Evolutionary conservation across 2,329 filamentous ascomycete genomes (phyloP), one percentile per base, ranked within the genome.

Genomic region (Fusarium decemcellulare): DNA sequence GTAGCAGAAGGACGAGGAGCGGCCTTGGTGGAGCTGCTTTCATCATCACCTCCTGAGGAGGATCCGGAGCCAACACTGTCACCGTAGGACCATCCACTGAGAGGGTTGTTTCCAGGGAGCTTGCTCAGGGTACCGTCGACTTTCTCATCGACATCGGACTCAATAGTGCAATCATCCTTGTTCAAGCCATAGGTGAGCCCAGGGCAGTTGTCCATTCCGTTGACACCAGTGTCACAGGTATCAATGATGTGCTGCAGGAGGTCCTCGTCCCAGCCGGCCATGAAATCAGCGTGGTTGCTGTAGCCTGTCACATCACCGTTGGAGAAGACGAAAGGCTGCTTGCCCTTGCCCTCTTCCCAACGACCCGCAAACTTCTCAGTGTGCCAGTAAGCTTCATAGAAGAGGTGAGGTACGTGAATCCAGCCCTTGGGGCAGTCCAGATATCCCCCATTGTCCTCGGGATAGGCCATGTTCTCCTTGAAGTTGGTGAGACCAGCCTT

Each of bases 281-380:
- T 79, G 81, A 94, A 94, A 78, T 94, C 92, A 50, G 85, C 91
- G 79, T 94, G 92, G 64, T 86, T 86, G 72, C 88, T 88, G 81
- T 88, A 93, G 59, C 92, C 92, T 11, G 92, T 92, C 18, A 85
- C 82, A 61, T 94, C 91, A 46, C 91, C 91, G 74, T 90, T 90
- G 68, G 91, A 83, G 44, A 92, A 87, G 57, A 93, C 88, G 73
- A 93, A 93, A 11, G 90, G 90, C 80, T 88, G 87, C 27, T 75
- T 76, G 72, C 86, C 87, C 63, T 85, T 82, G 69, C 85, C 82
- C 47, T 82, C 80, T n/a, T 82, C 82, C 87, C 87, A 90, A 74
- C 85, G 83, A 72, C 81, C 79, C 61, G 78, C 63, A 74, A 89
- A 88, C 44, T 78, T 75, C 46, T 83, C 83, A 4, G 88, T 90